Conservation (phyloP, 202 grass and related monocot genomes). For the Setaria viridis region DNA sequence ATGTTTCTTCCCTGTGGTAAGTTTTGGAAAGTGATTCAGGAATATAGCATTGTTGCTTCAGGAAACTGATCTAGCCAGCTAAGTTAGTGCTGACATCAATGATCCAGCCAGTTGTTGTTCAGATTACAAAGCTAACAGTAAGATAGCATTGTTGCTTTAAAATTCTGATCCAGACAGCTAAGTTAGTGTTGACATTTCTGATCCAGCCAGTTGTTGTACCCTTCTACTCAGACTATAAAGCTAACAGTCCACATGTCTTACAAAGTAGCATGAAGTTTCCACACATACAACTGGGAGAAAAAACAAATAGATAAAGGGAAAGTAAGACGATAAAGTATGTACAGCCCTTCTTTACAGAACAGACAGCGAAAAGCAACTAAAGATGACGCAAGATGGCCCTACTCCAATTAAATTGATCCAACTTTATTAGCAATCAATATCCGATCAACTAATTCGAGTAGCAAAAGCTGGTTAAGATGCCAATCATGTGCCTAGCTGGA, state of each 20-base stretch:
- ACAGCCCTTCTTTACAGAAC: constrained; percentile 43
- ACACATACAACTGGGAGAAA: constrained; percentile 27
- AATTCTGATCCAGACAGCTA: constrained; percentile 2
- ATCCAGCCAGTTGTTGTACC: constrained; percentile 31
- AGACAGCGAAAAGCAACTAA: constrained; percentile 54
- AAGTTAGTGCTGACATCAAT: constrained; percentile 38
- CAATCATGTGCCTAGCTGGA: constrained; percentile 55
- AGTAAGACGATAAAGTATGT: constrained; percentile 55
- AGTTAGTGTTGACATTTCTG: constrained; percentile 38
- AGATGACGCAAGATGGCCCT: constrained; percentile 52
- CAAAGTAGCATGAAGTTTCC: constrained; percentile 70
- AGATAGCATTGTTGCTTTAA: not conserved
- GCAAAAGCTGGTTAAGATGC: constrained; percentile 44
- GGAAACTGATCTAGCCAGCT: constrained; percentile 45
- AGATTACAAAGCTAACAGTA: constrained; percentile 48
- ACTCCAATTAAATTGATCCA: constrained; percentile 54
- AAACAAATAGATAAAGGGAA: constrained; percentile 57
- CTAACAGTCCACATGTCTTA: constrained; percentile 49
- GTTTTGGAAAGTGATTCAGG: not conserved
- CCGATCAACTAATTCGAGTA: constrained; percentile 42
- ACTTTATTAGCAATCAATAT: constrained; percentile 59
- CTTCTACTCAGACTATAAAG: constrained; percentile 40
- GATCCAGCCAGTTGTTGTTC: constrained; percentile 28
- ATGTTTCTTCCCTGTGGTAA: not conserved
- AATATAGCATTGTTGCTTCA: constrained; percentile 16